Evolutionary conservation across 306 rosid species (phyloP).

Genomic region (Castanospermum australe): DNA sequence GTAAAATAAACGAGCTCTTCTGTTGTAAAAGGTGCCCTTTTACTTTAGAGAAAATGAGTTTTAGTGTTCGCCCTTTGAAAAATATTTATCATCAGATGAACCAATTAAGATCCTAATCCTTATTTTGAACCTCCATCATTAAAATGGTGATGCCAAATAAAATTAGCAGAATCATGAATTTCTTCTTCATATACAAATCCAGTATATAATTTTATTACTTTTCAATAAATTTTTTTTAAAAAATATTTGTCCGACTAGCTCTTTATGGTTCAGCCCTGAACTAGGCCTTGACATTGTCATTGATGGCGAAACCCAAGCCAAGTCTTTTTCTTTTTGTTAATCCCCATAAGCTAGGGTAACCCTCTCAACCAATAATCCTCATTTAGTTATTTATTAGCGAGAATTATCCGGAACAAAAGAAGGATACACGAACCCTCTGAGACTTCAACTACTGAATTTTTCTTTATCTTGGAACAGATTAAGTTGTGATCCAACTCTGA

Average conservation of each 20-base stretch:
- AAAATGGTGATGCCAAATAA: neutral
- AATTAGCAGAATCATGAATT: neutral
- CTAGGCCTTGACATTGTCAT: no score
- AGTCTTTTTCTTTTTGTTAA: neutral
- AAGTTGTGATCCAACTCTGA: neutral
- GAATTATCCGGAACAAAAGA: neutral
- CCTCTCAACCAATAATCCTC: neutral
- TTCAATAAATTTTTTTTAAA: no score
- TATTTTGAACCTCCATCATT: no score
- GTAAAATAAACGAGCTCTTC: no score
- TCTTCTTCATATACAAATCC: neutral
- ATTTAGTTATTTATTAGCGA: neutral
- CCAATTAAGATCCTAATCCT: neutral
- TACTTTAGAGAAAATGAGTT: conserved; percentile 17
- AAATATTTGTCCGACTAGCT: no score
- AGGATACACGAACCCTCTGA: neutral
- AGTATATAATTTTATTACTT: no score
- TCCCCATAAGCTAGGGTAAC: neutral
- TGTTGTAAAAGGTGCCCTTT: no score
- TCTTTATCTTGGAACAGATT: neutral
- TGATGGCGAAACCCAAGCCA: neutral
- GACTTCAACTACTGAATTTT: neutral
- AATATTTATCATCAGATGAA: neutral
- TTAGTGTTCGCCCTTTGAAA: neutral
- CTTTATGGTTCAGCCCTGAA: neutral